Evolutionary conservation across 2,329 filamentous ascomycete genomes (phyloP).

Genomic region (Curvularia spicifera): DNA sequence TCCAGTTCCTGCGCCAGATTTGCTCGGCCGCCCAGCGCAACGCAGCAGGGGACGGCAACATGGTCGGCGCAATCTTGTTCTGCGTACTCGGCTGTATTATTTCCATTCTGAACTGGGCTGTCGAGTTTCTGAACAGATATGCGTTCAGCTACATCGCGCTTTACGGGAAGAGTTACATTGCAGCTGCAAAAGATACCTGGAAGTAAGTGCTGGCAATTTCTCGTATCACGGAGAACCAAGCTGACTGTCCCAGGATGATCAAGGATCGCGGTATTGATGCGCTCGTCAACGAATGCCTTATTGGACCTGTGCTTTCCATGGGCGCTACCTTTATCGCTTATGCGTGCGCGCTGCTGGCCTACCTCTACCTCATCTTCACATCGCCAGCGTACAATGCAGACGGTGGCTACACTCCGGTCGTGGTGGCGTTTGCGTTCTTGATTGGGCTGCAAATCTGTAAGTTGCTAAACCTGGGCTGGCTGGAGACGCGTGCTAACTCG

Average conservation of each 20-base stretch:
- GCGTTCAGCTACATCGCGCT: conserved; percentile 92
- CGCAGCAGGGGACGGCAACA: conserved; percentile 70
- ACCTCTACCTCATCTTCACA: conserved; percentile 85
- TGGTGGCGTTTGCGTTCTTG: conserved; percentile 85
- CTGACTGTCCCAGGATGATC: conserved; percentile 68
- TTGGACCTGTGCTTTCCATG: conserved; percentile 67
- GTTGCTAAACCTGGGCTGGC: neutral
- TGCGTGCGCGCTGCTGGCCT: conserved; percentile 78
- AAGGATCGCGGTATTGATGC: conserved; percentile 90
- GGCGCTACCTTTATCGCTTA: conserved; percentile 85
- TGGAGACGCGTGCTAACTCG: conserved; percentile 1
- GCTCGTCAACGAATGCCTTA: conserved; percentile 85
- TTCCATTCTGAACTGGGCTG: conserved; percentile 79
- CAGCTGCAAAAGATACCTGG: conserved; percentile 89
- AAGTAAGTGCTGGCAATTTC: conserved; percentile 51
- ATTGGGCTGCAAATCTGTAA: conserved; percentile 90
- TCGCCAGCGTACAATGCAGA: conserved; percentile 75
- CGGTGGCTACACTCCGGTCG: conserved; percentile 73
- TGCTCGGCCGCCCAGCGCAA: conserved; percentile 78
- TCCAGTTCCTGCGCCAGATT: conserved; percentile 82
- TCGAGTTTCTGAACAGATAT: conserved; percentile 89
- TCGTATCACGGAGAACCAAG: neutral
- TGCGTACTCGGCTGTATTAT: conserved; percentile 81
- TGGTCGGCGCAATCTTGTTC: conserved; percentile 70
- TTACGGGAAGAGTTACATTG: conserved; percentile 87